Base-by-base conservation (phyloP, 208 protist species). In the Tetramitus jugosus region DNA sequence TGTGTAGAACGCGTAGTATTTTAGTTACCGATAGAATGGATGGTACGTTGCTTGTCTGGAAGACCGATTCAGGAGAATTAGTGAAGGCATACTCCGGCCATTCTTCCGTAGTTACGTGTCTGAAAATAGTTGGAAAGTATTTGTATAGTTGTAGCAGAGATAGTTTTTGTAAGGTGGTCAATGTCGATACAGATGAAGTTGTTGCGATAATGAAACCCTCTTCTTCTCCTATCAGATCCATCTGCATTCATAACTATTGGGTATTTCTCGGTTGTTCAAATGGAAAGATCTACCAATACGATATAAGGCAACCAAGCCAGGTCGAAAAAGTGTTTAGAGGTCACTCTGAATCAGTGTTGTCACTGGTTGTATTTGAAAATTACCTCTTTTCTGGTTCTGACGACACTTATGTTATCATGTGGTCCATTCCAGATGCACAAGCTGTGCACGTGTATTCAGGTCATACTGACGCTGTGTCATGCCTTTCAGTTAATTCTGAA, bases 301-400 rank as follows among this genome's bases (percentile, higher is more conserved):
- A 69, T 45, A 2, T 43, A 43, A 39, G 62, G 23, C 23, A 37
- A 26, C 10, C 49, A 10, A 20, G 14, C 0, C 1, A 37, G 29
- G 1, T 69, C 0, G 26, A 26, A 43, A 29, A 37, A 26, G 26
- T 10, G 13, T 52, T 71, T 8, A 71, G n/a, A 46, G 65, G 35
- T 14, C 65, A 71, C 17, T 26, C 65, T 49, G 65, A 71, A 10
- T 31, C 17, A 33, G 65, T 71, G 2, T 29, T 17, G 35, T 37
- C 39, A 49, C 17, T 49, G 7, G 49, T 49, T 71, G n/a, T 71
- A 33, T 71, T 33, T 49, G 49, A 71, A 49, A 33, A 49, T 71
- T 71, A 49, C 31, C 17, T 71, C 7, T 71, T 49, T n/a, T 26
- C 3, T 49, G 65, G 65, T 49, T 69, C 62, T 31, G 62, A 69